These are phyloP conservation scores for Cytospora schulzeri DNA, from an alignment of 2,329 filamentous ascomycete genomes.

Conservation along the genomic window DNA sequence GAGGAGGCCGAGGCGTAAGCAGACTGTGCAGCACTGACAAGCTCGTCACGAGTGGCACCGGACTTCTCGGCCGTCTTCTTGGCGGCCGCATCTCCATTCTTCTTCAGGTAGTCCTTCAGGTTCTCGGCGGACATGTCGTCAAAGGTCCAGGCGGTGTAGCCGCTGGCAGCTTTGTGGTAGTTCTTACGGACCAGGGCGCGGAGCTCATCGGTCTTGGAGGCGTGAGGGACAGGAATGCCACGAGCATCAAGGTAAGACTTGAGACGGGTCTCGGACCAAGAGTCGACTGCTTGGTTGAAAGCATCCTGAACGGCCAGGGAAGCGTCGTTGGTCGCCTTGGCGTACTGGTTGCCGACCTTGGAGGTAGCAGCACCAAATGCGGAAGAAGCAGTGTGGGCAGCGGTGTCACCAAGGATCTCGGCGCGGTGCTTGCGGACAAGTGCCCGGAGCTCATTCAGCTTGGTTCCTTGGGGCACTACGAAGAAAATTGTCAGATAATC, in stretches of 20 bases:
- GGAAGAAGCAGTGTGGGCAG: slow-evolving; percentile 58
- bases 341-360: slow-evolving; percentile 74
- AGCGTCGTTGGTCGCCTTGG: slow-evolving; percentile 72
- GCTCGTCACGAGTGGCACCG: slow-evolving; percentile 70
- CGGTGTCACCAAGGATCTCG: slow-evolving; percentile 67
- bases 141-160: slow-evolving; percentile 76
- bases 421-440: slow-evolving; percentile 87
- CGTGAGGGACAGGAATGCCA: slow-evolving; percentile 73
- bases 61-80: slow-evolving; percentile 64
- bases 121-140: slow-evolving; percentile 75
- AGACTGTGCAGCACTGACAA: slow-evolving; percentile 65
- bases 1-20: slow-evolving; percentile 62
- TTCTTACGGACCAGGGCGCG: slow-evolving; percentile 74
- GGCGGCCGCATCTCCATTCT: slow-evolving; percentile 56
- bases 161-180: slow-evolving; percentile 67
- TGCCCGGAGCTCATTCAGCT: slow-evolving; percentile 84
- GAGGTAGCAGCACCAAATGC: slow-evolving; percentile 73
- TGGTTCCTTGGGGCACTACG: slow-evolving; percentile 87
- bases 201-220: slow-evolving; percentile 71
- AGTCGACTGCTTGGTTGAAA: slow-evolving; percentile 62
- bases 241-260: slow-evolving; percentile 80
- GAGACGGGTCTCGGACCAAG: slow-evolving; percentile 75
- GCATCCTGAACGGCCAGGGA: slow-evolving; percentile 63
- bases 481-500: slow-evolving; percentile 19
- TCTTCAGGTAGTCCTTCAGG: slow-evolving; percentile 60